Evolutionary conservation across 768 basidiomycete species (phyloP).

Genomic region (Termitomyces titanicus): DNA sequence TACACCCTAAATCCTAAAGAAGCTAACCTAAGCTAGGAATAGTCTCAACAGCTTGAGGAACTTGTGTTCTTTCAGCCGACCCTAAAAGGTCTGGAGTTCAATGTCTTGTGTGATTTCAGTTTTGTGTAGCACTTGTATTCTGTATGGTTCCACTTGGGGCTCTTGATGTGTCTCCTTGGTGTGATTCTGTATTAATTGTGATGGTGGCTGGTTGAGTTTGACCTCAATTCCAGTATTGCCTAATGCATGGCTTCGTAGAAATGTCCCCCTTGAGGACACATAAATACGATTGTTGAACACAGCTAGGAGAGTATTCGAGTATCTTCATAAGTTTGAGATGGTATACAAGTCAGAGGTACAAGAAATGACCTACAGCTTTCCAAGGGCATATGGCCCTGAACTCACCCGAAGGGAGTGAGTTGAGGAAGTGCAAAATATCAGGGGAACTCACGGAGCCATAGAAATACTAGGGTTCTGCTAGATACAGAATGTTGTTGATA

Average conservation of each 20-base stretch:
- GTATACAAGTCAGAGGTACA: not conserved
- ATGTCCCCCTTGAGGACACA: conserved; percentile 7
- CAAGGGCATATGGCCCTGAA: conserved; percentile 9
- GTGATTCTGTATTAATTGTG: not conserved
- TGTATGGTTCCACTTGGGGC: not conserved
- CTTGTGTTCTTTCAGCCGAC: too few species aligned
- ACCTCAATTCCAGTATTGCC: conserved; percentile 3
- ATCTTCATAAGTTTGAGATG: not conserved
- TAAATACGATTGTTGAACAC: conserved; percentile 15
- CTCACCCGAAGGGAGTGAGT: too few species aligned
- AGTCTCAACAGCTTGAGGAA: too few species aligned
- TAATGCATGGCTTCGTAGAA: not conserved
- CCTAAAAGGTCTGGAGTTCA: too few species aligned
- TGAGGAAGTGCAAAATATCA: too few species aligned
- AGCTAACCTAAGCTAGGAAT: too few species aligned
- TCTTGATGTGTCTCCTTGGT: not conserved
- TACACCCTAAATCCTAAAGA: too few species aligned
- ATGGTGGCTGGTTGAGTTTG: not conserved
- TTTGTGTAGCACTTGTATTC: conserved; percentile 8
- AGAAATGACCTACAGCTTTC: conserved; percentile 7
- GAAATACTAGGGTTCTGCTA: conserved; percentile 12
- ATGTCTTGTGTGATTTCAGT: conserved; percentile 1
- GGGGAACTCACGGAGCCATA: conserved; percentile 12
- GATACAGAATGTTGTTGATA: not conserved
- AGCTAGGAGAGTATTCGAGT: conserved; percentile 13